Conservation (phyloP, 1,284 basidiomycete species). For the Ceratobasidium sp. region DNA sequence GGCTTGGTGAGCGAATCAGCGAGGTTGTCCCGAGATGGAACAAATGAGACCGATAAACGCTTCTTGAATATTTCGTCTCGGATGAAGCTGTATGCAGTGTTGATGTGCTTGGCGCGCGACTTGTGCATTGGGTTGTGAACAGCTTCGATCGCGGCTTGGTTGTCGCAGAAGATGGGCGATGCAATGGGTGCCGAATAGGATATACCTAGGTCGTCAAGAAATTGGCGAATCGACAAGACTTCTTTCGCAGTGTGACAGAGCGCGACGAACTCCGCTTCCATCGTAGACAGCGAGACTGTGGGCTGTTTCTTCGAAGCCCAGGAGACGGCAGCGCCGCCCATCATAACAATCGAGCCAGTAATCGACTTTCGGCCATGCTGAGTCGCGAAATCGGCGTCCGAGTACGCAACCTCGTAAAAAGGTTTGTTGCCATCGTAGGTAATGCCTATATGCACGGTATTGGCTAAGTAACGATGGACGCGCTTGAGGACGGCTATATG, state of each 20-base stretch:
- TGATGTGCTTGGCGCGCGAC: conserved; percentile 46
- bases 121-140: conserved; percentile 45
- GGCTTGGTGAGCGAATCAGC: no score
- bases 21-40: no score
- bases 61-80: neutral
- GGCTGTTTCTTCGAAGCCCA: conserved; percentile 30
- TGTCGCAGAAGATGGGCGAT: conserved; percentile 48
- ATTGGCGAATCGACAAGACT: neutral
- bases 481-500: conserved; percentile 11
- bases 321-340: conserved; percentile 29
- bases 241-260: neutral
- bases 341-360: conserved; percentile 20
- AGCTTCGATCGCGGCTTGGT: conserved; percentile 47
- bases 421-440: conserved; percentile 22
- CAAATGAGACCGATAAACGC: no score
- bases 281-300: no score
- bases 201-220: neutral
- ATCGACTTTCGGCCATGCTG: no score
- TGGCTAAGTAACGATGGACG: neutral
- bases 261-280: conserved; percentile 18
- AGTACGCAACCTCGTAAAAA: conserved; percentile 30
- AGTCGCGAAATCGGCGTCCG: neutral
- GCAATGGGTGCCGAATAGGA: neutral
- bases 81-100: conserved; percentile 15
- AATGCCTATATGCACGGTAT: neutral